These are phyloP conservation scores for Cercophora scortea DNA, from an alignment of 495 filamentous ascomycete genomes.

Conservation along the genomic window DNA sequence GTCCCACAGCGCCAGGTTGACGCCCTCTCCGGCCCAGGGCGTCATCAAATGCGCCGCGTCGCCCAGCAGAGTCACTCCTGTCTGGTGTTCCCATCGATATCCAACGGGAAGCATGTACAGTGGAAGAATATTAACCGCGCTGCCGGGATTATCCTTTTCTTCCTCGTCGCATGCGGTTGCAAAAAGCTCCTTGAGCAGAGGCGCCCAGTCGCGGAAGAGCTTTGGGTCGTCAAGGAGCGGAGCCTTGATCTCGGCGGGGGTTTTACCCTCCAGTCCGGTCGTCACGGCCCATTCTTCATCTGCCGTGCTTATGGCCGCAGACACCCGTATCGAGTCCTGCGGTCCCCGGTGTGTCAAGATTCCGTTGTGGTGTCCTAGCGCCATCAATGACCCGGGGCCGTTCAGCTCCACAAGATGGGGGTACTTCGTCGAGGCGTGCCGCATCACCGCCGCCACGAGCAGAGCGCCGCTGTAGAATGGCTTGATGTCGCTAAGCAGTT, in stretches of 20 bases:
- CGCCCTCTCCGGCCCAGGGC: slow-evolving; percentile 49
- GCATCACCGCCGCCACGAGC: slow-evolving; percentile 27
- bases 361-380: slow-evolving; percentile 29
- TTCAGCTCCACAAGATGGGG: slow-evolving; percentile 26
- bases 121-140: slow-evolving; percentile 15
- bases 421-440: slow-evolving; percentile 23
- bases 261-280: slow-evolving; percentile 6
- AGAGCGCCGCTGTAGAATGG: slow-evolving; percentile 41
- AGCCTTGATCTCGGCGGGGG: slow-evolving; percentile 12
- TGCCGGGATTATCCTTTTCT: slow-evolving; percentile 2
- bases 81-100: slow-evolving; percentile 33
- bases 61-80: slow-evolving; percentile 43
- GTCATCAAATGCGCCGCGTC: slow-evolving; percentile 56
- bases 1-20: slow-evolving; percentile 49
- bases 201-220: slow-evolving; percentile 29
- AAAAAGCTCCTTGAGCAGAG: slow-evolving; percentile 30
- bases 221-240: slow-evolving; percentile 15
- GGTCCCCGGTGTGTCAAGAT: slow-evolving; percentile 36
- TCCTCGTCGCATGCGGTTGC: slow-evolving; percentile 30
- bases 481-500: slow-evolving; percentile 34
- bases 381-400: slow-evolving; percentile 39
- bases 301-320: slow-evolving; percentile 25
- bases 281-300: slow-evolving; percentile 3
- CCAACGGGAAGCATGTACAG: slow-evolving; percentile 49
- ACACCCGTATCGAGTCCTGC: slow-evolving; percentile 34